These are phyloP conservation scores for Thuja plicata DNA, from an alignment of 83 land plant species.

Conservation along the genomic window DNA sequence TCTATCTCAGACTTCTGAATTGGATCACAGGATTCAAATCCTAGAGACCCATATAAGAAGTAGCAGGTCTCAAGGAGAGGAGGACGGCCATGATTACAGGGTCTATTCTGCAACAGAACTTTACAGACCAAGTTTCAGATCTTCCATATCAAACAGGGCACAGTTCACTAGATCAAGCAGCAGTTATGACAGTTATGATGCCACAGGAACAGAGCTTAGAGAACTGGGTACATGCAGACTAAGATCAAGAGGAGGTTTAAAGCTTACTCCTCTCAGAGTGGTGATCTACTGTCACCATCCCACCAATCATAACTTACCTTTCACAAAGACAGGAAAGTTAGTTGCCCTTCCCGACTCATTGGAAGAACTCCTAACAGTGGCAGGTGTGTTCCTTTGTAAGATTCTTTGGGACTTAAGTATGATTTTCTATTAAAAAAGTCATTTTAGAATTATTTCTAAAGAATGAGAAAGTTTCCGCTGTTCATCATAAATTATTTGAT, in stretches of 20 bases:
- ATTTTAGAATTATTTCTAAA: too few relatives aligned
- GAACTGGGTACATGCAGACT: background rate
- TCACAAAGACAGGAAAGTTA: slow-evolving; percentile 40
- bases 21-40: slow-evolving; percentile 4
- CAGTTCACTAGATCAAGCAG: background rate
- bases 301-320: slow-evolving; percentile 40
- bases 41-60: background rate
- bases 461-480: too few relatives aligned
- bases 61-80: background rate
- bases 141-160: background rate
- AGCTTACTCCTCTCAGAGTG: background rate
- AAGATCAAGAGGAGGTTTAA: background rate
- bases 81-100: background rate
- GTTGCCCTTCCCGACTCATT: slow-evolving; percentile 50
- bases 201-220: background rate
- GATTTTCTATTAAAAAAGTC: background rate
- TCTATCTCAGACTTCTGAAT: background rate
- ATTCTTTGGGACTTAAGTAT: background rate
- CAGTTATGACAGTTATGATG: background rate
- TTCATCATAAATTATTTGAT: too few relatives aligned
- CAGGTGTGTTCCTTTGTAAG: slow-evolving; percentile 29
- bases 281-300: slow-evolving; percentile 55
- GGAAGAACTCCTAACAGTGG: slow-evolving; percentile 49
- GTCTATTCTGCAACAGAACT: background rate
- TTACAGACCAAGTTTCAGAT: background rate